A percentile compares a stretch with the other conserved stretches of the same genome.
Evolutionary conservation across 2,329 filamentous ascomycete genomes (phyloP).

Genomic region (Fusarium protoensiforme): DNA sequence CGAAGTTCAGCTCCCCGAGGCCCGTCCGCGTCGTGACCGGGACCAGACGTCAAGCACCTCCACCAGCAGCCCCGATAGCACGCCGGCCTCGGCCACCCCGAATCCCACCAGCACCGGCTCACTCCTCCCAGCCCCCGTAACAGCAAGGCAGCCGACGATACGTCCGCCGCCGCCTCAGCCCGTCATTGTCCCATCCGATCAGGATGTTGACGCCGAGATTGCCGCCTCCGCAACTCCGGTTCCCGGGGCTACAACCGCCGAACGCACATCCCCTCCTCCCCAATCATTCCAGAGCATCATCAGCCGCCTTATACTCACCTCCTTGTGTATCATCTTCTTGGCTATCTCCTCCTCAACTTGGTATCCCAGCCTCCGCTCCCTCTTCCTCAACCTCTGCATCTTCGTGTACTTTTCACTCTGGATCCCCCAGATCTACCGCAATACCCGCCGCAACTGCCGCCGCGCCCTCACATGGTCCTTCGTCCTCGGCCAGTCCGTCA

Average conservation of each 20-base stretch:
- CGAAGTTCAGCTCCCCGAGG: constrained; percentile 66
- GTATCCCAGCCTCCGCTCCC: constrained; percentile 64
- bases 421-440: constrained; percentile 91
- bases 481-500: constrained; percentile 81
- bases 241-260: constrained; percentile 40
- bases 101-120: constrained; percentile 42
- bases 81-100: constrained; percentile 38
- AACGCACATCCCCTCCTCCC: constrained; percentile 44
- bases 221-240: constrained; percentile 55
- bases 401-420: constrained; percentile 90
- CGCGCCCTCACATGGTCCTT: constrained; percentile 93
- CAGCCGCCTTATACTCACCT: constrained; percentile 66
- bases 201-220: constrained; percentile 72
- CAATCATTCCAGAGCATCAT: constrained; percentile 66
- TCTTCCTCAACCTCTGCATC: constrained; percentile 72
- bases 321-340: constrained; percentile 67
- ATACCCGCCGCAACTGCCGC: constrained; percentile 89
- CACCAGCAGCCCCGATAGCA: constrained; percentile 30
- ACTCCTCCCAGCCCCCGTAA: constrained; percentile 56
- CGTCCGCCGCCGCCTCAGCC: constrained; percentile 48
- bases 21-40: constrained; percentile 60
- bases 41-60: constrained; percentile 26
- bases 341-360: constrained; percentile 70
- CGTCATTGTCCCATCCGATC: constrained; percentile 71
- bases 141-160: constrained; percentile 43